Conservation (phyloP, 2,329 filamentous ascomycete species). For the Fusarium continuum region DNA sequence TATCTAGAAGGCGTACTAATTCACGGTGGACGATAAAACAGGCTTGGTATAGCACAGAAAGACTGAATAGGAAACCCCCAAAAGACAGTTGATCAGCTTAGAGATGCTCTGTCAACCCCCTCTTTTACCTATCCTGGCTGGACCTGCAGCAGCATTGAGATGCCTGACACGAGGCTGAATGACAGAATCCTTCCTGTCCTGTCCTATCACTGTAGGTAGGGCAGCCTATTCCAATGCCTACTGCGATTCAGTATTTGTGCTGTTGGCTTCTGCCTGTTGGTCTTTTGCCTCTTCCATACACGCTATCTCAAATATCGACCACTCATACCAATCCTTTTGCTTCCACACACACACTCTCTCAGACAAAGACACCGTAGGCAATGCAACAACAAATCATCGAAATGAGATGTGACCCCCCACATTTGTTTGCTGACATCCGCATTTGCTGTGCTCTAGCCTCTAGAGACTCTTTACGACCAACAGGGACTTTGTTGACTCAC, state of each 20-base stretch:
- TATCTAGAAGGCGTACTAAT: not conserved
- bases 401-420: not conserved
- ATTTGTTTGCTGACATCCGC: not conserved
- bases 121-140: not conserved
- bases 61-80: not conserved
- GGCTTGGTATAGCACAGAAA: not conserved
- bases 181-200: not conserved
- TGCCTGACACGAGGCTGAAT: conserved; percentile 15
- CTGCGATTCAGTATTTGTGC: not conserved
- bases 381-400: not conserved
- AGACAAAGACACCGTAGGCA: conserved; percentile 8
- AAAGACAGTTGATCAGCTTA: not conserved
- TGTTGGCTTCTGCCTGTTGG: conserved; percentile 17
- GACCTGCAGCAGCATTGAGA: not conserved
- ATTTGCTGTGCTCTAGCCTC: not conserved
- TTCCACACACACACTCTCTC: not conserved
- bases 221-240: not conserved
- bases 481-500: conserved; percentile 9
- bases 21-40: not conserved
- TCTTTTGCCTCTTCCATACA: not conserved
- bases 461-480: too few relatives aligned
- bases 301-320: not conserved
- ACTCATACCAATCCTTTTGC: not conserved
- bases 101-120: not conserved
- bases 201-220: too few relatives aligned